Evolutionary conservation across 441 rosid genomes (phyloP).

Genomic region (Brassica hybrid): DNA sequence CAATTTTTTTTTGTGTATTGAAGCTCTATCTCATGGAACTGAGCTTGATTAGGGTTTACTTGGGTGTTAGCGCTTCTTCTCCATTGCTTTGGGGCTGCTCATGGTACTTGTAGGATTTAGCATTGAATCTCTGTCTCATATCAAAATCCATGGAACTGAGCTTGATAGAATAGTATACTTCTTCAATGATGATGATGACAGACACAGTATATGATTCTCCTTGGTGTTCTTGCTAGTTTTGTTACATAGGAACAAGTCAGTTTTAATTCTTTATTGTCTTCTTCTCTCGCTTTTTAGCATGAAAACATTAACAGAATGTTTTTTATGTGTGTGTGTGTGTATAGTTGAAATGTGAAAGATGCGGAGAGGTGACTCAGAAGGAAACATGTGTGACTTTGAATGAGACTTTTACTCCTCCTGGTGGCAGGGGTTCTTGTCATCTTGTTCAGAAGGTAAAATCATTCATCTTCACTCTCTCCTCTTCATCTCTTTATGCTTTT

Average conservation of each 20-base stretch:
- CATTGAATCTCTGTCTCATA: neutral
- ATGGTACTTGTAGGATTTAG: constrained; percentile 1
- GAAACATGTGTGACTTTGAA: constrained; percentile 80
- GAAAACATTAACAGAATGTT: neutral
- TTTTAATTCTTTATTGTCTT: neutral
- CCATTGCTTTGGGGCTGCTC: neutral
- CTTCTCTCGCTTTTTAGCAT: neutral
- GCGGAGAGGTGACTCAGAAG: constrained; percentile 81
- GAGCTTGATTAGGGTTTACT: neutral
- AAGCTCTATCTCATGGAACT: neutral
- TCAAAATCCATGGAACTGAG: neutral
- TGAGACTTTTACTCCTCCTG: constrained; percentile 61
- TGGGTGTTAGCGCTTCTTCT: neutral
- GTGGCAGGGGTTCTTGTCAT: constrained; percentile 63
- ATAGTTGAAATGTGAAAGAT: constrained; percentile 79
- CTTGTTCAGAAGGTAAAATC: constrained; percentile 77
- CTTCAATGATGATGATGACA: neutral
- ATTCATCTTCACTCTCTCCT: neutral
- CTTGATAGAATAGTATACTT: neutral
- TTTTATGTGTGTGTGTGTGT: neutral
- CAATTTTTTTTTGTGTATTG: neutral
- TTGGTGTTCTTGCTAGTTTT: neutral
- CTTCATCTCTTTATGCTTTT: neutral
- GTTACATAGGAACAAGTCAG: neutral
- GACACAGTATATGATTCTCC: neutral